Evolutionary conservation across 176 grass and related monocot species (phyloP).

Genomic region (Paspalum notatum): DNA sequence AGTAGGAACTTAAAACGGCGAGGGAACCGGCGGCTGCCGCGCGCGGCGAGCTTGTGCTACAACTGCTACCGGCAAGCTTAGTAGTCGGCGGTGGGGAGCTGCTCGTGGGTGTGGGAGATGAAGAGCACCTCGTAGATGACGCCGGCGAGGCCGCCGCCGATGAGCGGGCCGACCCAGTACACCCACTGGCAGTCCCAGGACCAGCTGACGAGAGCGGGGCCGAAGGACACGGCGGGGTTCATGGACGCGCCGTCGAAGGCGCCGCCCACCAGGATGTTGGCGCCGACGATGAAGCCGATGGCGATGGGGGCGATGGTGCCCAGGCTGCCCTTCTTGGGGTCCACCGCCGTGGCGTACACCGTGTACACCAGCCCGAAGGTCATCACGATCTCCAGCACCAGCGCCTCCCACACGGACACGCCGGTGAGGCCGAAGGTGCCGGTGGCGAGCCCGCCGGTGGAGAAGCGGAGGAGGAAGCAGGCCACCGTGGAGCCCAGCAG

Average conservation of each 20-base stretch:
- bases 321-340: conserved; percentile 84
- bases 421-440: conserved; percentile 75
- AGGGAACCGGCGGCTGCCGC: background rate
- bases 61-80: conserved; percentile 19
- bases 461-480: conserved; percentile 81
- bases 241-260: conserved; percentile 90
- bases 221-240: conserved; percentile 98
- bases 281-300: conserved; percentile 94
- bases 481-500: conserved; percentile 75
- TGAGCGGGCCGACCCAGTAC: conserved; percentile 91
- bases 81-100: conserved; percentile 74
- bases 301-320: conserved; percentile 91
- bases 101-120: conserved; percentile 75
- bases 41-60: background rate
- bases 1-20: conserved; percentile 13
- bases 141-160: conserved; percentile 80
- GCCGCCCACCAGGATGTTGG: conserved; percentile 87
- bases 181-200: conserved; percentile 86
- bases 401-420: conserved; percentile 57
- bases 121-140: conserved; percentile 87
- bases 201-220: conserved; percentile 92
- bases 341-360: conserved; percentile 87
- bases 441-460: conserved; percentile 66
- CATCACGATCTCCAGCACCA: conserved; percentile 93
- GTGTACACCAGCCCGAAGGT: conserved; percentile 99